A percentile compares a stretch with the other conserved stretches of the same genome.
These are phyloP conservation scores for Dactylorhiza incarnata DNA, from an alignment of 106 monocot species.

Conservation along the genomic window DNA sequence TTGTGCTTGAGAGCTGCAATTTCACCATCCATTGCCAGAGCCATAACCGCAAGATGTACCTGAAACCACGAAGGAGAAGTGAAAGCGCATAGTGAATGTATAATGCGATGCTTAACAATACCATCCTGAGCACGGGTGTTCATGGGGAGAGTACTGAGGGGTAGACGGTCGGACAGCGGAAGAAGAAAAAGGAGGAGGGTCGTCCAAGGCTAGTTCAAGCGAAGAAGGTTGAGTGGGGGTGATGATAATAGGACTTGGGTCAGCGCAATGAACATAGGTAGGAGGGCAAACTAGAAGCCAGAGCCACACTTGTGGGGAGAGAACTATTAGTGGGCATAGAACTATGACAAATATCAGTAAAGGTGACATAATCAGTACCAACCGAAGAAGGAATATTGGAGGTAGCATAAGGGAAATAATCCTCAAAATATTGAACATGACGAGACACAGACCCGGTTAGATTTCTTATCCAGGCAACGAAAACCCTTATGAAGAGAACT, in stretches of 20 bases:
- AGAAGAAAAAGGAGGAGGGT: too few species aligned
- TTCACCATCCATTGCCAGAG: not conserved
- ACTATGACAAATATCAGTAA: too few species aligned
- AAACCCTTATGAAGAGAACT: not conserved
- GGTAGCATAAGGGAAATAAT: not conserved
- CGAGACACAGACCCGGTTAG: not conserved
- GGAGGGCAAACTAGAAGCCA: too few species aligned
- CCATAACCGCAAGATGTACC: not conserved
- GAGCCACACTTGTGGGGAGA: too few species aligned
- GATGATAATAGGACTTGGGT: too few species aligned
- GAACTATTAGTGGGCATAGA: too few species aligned
- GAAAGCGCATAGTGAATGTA: not conserved
- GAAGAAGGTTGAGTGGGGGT: too few species aligned
- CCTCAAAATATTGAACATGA: slow-evolving; percentile 11
- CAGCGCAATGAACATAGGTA: too few species aligned
- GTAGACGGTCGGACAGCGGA: not conserved
- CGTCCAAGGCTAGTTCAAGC: too few species aligned
- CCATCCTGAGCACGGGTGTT: not conserved
- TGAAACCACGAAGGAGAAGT: not conserved
- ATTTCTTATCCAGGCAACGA: not conserved
- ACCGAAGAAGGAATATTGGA: too few species aligned
- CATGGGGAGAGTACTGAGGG: not conserved
- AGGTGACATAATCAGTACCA: too few species aligned
- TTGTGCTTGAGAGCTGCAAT: too few species aligned
- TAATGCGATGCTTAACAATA: not conserved